Conservation (phyloP, 306 rosid genomes). For the Abrus pulchellus region DNA sequence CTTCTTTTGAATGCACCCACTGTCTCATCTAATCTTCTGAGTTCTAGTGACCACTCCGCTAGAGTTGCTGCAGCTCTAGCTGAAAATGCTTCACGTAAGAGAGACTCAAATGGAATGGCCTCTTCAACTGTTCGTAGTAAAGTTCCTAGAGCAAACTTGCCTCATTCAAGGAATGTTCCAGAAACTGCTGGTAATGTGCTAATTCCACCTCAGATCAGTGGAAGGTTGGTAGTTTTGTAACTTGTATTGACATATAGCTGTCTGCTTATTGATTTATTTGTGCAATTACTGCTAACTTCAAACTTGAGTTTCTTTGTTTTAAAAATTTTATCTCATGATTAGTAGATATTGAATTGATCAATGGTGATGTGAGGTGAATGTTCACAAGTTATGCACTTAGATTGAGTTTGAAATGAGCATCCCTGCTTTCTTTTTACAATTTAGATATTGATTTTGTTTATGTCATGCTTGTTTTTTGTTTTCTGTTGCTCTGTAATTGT, state of each 20-base stretch:
- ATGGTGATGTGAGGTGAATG: conserved; percentile 13
- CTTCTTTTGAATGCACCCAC: conserved; percentile 76
- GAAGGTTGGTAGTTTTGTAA: conserved; percentile 70
- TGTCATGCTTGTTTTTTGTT: conserved; percentile 7
- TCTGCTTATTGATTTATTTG: conserved; percentile 22
- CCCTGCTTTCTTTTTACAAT: conserved; percentile 5
- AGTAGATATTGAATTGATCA: conserved; percentile 19
- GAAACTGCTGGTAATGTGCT: conserved; percentile 71
- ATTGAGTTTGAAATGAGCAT: conserved; percentile 30
- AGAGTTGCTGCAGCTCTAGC: conserved; percentile 81
- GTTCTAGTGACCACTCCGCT: conserved; percentile 70
- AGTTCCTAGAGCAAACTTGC: conserved; percentile 76
- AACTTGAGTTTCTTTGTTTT: neutral
- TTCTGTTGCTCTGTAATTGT: neutral
- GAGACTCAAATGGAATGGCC: conserved; percentile 65
- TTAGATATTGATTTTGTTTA: conserved; percentile 1
- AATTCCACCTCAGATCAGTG: conserved; percentile 93
- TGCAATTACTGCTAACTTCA: conserved; percentile 19
- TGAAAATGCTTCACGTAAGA: conserved; percentile 81
- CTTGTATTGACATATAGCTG: neutral
- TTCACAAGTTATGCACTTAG: neutral
- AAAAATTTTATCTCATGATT: conserved; percentile 15
- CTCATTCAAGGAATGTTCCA: conserved; percentile 74
- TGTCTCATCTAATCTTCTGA: conserved; percentile 56
- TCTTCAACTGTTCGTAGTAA: conserved; percentile 67